Evolutionary conservation across 345 rosid species (phyloP), one percentile per base, ranked within the genome.

Genomic region (Eucalyptus guilfoylei): DNA sequence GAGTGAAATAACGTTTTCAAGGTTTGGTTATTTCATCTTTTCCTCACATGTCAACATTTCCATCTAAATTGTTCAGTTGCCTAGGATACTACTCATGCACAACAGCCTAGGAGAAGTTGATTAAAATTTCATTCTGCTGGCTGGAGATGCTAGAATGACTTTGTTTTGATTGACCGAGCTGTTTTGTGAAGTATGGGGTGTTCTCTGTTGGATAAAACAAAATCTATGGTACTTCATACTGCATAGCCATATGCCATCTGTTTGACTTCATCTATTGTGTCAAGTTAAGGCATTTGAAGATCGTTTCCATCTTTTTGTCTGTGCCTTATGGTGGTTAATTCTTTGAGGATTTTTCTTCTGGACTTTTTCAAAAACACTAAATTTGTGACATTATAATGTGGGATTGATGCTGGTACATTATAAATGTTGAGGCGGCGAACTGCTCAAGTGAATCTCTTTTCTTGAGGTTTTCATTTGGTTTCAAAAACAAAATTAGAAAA

Each of bases 1-100:
- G 86, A 93, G 93, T 89, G 96, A 95, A 72, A 87, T 96, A 52
- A 49, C 97, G 80, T 93, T 91, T 93, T 95, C 99, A 69, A 97
- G 99, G 99, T 98, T 89, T 91, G 91, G 48, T 69, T 89, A 86
- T 87, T 88, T 86, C 45, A 28, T 88, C 58, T 88, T 86, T 48
- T 40, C 81, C 28, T 80, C 58, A 19, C 40, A 86, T 14, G 30
- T 87, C 69, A 13, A 37, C 34, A 34, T 45, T 16, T 30, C 40
- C 50, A 45, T 48, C 34, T 30, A 45, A 85, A 76, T 76, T 76
- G 83, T 76, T 37, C 47, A 2, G 85, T 40, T 40, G 85, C 30
- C 24, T 37, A 40, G 15, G 47, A 76, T 37, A 76, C 85, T 40
- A 76, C 83, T 37, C 14, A 21, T 76, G 85, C 85, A 76, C 47